Evolutionary conservation across 2,329 filamentous ascomycete species (phyloP), one percentile per base, ranked within the genome.

Genomic region (Fusarium chlamydosporum): DNA sequence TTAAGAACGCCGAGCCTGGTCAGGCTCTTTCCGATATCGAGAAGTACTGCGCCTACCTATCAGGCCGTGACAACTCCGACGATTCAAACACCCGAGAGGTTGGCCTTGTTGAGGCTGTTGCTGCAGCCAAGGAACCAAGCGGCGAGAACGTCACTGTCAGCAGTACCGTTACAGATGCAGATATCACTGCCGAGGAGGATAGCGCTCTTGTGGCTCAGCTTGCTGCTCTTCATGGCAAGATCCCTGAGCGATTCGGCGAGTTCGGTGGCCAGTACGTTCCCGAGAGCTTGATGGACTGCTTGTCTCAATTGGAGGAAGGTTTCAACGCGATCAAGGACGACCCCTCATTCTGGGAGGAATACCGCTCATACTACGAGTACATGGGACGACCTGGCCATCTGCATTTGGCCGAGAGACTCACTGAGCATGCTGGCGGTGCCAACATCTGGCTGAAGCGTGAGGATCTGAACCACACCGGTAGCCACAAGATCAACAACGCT

Each of bases 401-500:
- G 54, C 96, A 99, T 81, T 83, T 94, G 54, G 96, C 96, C 2
- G 90, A 96, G 72, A 90, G 94, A 54, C 83, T 99, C 70, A 98
- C 95, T 0, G 91, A 96, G 77, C 84, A 95, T 75, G 94, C 93
- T 47, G 93, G 94, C 26, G 96, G 96, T 64, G 95, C 96, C 48
- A 97, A 94, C 77, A 97, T 99, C 83, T 99, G 95, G 91, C 83
- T 99, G 72, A 99, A 99, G 87, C 89, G 96, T 74, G 96, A 99
- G 82, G 96, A 99, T 78, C 84, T 98, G 58, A 98, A 98, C 82
- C 96, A 99, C 79, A 98, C 96, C 10, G 96, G 96, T 71, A 96
- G 92, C 67, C 96, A 99, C 86, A 99, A 99, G 87, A 98, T 99
- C 85, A 99, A 99, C 85, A 99, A 99, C 76, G 96, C 96, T 1